Base-by-base conservation (phyloP, 495 filamentous ascomycete genomes). In the Penicillium lagena region DNA sequence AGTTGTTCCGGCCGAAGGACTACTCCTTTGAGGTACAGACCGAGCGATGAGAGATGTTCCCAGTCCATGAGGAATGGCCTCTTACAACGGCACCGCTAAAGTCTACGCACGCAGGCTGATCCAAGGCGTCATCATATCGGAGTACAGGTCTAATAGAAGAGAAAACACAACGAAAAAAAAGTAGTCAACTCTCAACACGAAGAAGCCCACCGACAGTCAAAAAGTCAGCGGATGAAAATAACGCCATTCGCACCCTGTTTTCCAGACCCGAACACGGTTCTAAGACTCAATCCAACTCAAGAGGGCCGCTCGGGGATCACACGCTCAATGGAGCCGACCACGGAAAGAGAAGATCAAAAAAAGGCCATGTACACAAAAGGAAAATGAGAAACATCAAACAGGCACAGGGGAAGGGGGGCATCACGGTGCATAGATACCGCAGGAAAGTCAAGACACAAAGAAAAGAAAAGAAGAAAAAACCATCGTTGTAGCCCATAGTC, bases 221-320 rank as follows among this genome's bases (percentile, higher is more conserved):
- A 51, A 47, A 45, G 52, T 58, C 63, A 55, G 58, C 58, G 50
- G 54, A 64, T 63, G 56, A 54, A 70, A 73, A 22, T n/a, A n/a
- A 73, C 70, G 70, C 70, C 70, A 67, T 67, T 66, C 56, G 56
- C 67, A 68, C 70, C 66, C 54, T 22, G 61, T 73, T 73, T 69
- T 67, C 68, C 66, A 68, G 57, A 65, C 65, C 66, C 62, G 62
- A 70, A 70, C 66, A 67, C 57, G 64, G 63, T 70, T 71, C 64
- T 70, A 68, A 65, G 64, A 58, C 54, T 50, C 42, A 59, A 52
- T 66, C 65, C 63, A 71, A 67, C 60, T 66, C 52, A 57, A 12
- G 56, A 65, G 53, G 42, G 62, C 58, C 62, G 56, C 61, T 61
- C 52, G 47, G 49, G 54, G 49, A 55, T 58, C 51, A 53, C 47